Evolutionary conservation across 208 protist genomes (phyloP), one percentile per base, ranked within the genome.

Genomic region (Leishmania amazonensis): DNA sequence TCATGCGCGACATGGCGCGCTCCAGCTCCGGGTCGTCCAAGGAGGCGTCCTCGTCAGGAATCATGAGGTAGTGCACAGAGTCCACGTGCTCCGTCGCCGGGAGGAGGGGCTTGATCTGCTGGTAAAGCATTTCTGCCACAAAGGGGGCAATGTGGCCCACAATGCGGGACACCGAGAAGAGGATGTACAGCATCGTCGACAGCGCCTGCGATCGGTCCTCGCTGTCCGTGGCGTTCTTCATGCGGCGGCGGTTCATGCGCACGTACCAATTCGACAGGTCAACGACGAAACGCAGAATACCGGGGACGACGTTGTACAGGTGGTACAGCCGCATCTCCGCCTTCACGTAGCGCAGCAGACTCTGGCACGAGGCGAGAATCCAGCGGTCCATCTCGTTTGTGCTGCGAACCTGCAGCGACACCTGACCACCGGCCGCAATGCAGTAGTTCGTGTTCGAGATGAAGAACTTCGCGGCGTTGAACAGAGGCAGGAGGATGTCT

Each of bases 241-340:
- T 95, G 73, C 99, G 94, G 54, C 94, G 92, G 38, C 98, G 96
- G 90, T 99, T 99, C 85, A 99, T 97, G 76, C 99, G 96, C 31
- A 99, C 97, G 81, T 99, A 99, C 99, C 99, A 99, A 89, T 99
- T 99, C 21, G 99, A 99, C 24, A 99, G 92, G 78, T 99, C 85
- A 13, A 99, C 93, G 68, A 99, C 96, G 87, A 99, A 99, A 45
- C 89, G 86, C 58, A 99, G 84, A 21, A 99, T 92, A 60, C 94
- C 92, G 15, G 99, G 99, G 19, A 99, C 94, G 65, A 99, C 99
- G 72, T 99, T 99, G 94, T 99, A 99, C 11, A 99, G 93, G 77
- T 97, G 96, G 87, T 99, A 99, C 31, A 89, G 77, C 47, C 90
- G 85, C 99, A 99, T 99, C 88, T 99, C 99, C 78, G 86, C 42